A percentile compares a stretch with the other conserved stretches of the same genome.
Evolutionary conservation across 768 basidiomycete genomes (phyloP).

Genomic region (Amanita rubescens): DNA sequence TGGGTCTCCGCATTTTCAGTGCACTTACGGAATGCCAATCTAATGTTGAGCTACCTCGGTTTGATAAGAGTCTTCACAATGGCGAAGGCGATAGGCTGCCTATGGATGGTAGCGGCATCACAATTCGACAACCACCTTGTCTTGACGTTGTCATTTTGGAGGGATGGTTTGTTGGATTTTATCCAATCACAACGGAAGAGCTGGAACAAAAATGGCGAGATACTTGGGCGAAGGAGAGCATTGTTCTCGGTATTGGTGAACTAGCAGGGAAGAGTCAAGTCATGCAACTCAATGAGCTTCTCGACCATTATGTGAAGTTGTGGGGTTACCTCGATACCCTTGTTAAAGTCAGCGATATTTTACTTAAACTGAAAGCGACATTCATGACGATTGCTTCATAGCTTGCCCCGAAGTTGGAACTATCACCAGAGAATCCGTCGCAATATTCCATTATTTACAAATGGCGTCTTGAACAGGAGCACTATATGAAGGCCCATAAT

Average conservation of each 20-base stretch:
- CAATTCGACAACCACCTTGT: conserved; percentile 32
- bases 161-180: conserved; percentile 94
- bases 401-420: conserved; percentile 20
- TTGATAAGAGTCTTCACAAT: conserved; percentile 76
- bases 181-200: conserved; percentile 45
- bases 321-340: conserved; percentile 71
- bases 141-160: conserved; percentile 85
- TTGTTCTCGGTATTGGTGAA: conserved; percentile 28
- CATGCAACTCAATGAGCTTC: conserved; percentile 50
- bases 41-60: conserved; percentile 59
- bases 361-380: neutral
- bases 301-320: conserved; percentile 53
- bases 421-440: conserved; percentile 20
- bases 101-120: conserved; percentile 30
- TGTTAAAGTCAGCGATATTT: conserved; percentile 50
- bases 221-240: conserved; percentile 32
- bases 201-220: conserved; percentile 49
- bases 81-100: conserved; percentile 81
- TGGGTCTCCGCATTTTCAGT: conserved; percentile 49
- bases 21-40: conserved; percentile 40
- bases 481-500: conserved; percentile 76
- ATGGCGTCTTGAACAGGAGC: conserved; percentile 90
- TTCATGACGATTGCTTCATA: conserved; percentile 8
- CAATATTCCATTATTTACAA: conserved; percentile 59
- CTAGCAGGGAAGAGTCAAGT: conserved; percentile 47